Conservation (phyloP, 495 filamentous ascomycete species). For the Neurospora sublineolata region DNA sequence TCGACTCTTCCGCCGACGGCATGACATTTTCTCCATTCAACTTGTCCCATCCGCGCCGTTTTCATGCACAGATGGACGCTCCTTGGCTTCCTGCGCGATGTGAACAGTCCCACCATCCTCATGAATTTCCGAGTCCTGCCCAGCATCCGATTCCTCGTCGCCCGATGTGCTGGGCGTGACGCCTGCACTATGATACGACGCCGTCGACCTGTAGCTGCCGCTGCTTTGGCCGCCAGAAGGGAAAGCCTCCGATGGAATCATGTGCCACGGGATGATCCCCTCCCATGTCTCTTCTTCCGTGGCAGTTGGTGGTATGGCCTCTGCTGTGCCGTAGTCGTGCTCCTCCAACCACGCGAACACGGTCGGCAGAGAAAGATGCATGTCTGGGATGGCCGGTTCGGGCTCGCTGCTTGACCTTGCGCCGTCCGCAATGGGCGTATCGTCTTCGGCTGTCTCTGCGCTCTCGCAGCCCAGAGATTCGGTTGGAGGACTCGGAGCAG, state of each 20-base stretch:
- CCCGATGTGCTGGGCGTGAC: background rate
- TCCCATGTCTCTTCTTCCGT: background rate
- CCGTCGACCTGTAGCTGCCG: background rate
- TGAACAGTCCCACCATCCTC: background rate
- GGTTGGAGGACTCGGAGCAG: background rate
- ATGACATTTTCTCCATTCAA: background rate
- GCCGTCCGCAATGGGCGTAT: background rate
- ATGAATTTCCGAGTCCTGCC: background rate
- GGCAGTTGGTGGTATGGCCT: background rate
- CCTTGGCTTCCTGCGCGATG: background rate
- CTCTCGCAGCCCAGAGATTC: background rate
- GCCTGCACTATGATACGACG: background rate
- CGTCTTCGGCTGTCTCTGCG: background rate
- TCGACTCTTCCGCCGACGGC: background rate
- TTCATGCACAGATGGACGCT: background rate
- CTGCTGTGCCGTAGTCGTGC: background rate
- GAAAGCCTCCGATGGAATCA: background rate
- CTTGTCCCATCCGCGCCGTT: background rate
- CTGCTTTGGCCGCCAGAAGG: background rate
- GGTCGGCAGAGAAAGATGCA: background rate
- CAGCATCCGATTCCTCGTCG: background rate
- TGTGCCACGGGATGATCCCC: background rate
- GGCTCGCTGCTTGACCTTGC: background rate
- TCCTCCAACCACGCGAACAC: background rate
- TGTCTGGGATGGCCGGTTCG: background rate